Conservation (phyloP, 306 rosid genomes). For the Cicer arietinum region DNA sequence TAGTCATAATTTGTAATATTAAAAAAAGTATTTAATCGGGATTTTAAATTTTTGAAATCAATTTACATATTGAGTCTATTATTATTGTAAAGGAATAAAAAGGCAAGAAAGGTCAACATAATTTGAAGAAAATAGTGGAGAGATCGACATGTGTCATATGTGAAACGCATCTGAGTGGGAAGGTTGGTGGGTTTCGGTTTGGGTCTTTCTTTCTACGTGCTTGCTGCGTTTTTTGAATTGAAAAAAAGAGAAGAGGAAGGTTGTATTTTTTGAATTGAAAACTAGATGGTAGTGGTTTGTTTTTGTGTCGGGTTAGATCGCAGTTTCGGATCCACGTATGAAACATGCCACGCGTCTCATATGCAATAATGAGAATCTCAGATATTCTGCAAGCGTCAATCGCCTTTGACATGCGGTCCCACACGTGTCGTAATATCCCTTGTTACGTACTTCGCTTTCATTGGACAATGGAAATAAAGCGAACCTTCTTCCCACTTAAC, state of each 20-base stretch:
- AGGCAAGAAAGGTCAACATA: not conserved
- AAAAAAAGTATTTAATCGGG: too few species aligned
- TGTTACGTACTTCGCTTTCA: conserved; percentile 48
- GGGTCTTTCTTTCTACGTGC: not conserved
- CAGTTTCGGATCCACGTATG: conserved; percentile 49
- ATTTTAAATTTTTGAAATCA: too few species aligned
- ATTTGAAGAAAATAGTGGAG: not conserved
- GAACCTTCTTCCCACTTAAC: conserved; percentile 22
- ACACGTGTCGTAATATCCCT: conserved; percentile 56
- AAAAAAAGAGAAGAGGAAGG: not conserved
- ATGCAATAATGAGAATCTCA: not conserved
- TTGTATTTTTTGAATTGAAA: not conserved
- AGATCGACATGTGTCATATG: conserved; percentile 25
- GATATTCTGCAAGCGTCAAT: conserved; percentile 59
- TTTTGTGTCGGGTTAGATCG: not conserved
- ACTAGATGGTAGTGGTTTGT: not conserved
- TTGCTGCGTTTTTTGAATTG: conserved; percentile 13
- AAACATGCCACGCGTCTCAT: conserved; percentile 48
- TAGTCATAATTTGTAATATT: too few species aligned
- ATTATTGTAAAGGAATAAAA: too few species aligned
- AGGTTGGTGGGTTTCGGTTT: not conserved
- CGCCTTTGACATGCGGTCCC: conserved; percentile 60
- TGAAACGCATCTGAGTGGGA: conserved; percentile 1
- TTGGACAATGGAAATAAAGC: conserved; percentile 45
- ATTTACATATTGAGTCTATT: too few species aligned